phyloP scores from a whole-genome alignment of 208 protist species.

The Herpetomonas samuelpessoai region DNA sequence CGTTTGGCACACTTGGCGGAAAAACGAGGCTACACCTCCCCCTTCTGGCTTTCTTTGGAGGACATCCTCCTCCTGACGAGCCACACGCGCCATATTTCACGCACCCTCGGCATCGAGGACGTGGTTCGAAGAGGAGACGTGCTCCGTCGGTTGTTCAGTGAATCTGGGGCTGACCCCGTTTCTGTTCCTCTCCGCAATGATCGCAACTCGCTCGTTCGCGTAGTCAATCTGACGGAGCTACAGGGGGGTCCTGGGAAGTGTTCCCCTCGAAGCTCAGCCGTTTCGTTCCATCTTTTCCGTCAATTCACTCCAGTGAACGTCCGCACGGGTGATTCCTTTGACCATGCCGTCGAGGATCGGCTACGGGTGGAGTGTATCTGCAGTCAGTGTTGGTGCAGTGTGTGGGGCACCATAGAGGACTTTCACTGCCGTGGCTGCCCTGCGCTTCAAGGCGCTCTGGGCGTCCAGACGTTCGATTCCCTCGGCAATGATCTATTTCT shows the following conservation, averaged over 20 bases:
- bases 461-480: constrained; percentile 49
- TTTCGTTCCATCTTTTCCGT: constrained; percentile 49
- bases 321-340: constrained; percentile 26
- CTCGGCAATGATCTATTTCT: constrained; percentile 50
- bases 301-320: constrained; percentile 55
- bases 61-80: constrained; percentile 13
- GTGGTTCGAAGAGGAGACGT: too few species aligned
- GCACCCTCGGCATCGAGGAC: too few species aligned
- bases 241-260: too few species aligned
- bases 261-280: too few species aligned
- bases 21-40: constrained; percentile 18
- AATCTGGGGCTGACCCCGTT: too few species aligned
- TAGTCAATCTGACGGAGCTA: constrained; percentile 20
- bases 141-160: too few species aligned
- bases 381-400: constrained; percentile 57
- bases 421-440: constrained; percentile 32
- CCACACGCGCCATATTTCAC: constrained; percentile 7
- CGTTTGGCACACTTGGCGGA: constrained; percentile 9
- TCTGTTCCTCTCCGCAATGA: too few species aligned
- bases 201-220: neutral
- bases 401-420: constrained; percentile 61
- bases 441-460: constrained; percentile 38
- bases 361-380: constrained; percentile 37
- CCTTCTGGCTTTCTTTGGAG: constrained; percentile 55
- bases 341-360: constrained; percentile 18